Conservation (phyloP, 2,329 filamentous ascomycete species). For the Botrytis porri region DNA sequence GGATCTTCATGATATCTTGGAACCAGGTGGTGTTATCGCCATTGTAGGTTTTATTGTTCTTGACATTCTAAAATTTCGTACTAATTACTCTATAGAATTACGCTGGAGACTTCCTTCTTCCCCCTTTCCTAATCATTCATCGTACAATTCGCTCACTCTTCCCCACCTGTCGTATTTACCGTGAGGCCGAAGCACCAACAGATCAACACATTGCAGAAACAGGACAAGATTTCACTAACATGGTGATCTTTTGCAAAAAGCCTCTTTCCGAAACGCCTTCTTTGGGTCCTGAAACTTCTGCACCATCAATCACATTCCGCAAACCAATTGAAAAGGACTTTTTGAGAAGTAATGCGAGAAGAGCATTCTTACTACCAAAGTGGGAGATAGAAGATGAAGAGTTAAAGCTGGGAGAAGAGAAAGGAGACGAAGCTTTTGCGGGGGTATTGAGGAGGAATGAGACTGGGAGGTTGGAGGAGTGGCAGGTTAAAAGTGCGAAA, state of each 20-base stretch:
- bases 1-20: constrained; percentile 68
- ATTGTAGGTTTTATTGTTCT: constrained; percentile 57
- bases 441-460: constrained; percentile 59
- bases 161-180: constrained; percentile 86
- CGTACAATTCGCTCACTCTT: constrained; percentile 81
- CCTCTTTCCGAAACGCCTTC: neutral
- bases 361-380: constrained; percentile 67
- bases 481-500: constrained; percentile 72
- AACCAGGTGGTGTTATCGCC: constrained; percentile 76
- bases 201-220: constrained; percentile 47
- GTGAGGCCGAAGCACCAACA: constrained; percentile 63
- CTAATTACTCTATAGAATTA: constrained; percentile 67
- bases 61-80: neutral
- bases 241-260: constrained; percentile 81
- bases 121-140: constrained; percentile 73
- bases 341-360: constrained; percentile 67
- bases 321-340: constrained; percentile 62
- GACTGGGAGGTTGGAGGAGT: constrained; percentile 63
- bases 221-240: constrained; percentile 80
- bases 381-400: constrained; percentile 56
- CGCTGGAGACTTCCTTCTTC: constrained; percentile 79
- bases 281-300: constrained; percentile 2
- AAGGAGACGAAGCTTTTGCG: constrained; percentile 40
- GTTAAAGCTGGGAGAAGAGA: constrained; percentile 34
- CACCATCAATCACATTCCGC: constrained; percentile 60